Percentiles rank a stretch among this genome's conserved stretches.
phyloP scores from a whole-genome alignment of 179 eudicot genomes.

The Heliamphora pulchella region DNA sequence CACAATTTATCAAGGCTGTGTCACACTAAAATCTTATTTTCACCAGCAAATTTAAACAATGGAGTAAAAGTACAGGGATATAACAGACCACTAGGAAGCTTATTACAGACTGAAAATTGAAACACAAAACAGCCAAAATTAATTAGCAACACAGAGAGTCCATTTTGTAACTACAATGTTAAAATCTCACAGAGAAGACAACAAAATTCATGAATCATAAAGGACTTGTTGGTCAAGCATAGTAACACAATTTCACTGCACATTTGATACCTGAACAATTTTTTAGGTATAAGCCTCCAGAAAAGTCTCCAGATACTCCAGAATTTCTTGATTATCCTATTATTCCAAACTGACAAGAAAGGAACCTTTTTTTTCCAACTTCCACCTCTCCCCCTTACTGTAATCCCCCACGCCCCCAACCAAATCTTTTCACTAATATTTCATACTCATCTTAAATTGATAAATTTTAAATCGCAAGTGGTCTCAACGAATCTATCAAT shows the following conservation, averaged over 20 bases:
- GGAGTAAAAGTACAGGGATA: constrained; percentile 4
- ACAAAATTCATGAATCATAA: neutral
- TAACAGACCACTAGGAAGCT: neutral
- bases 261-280: neutral
- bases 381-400: neutral
- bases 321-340: neutral
- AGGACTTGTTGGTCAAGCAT: neutral
- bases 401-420: neutral
- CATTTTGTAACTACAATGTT: neutral
- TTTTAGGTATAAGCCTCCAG: neutral
- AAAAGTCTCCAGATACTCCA: neutral
- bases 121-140: neutral
- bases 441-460: too few relatives aligned
- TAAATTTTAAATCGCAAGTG: neutral
- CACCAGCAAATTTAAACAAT: neutral
- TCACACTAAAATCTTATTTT: neutral
- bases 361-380: neutral
- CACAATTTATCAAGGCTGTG: neutral
- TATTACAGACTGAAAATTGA: neutral
- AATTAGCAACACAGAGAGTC: neutral
- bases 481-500: neutral
- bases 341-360: neutral
- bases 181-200: neutral
- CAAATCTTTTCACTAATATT: too few relatives aligned
- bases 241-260: neutral